These are phyloP conservation scores for Gymnopilus junonius DNA, from an alignment of 768 basidiomycete species.

Conservation along the genomic window DNA sequence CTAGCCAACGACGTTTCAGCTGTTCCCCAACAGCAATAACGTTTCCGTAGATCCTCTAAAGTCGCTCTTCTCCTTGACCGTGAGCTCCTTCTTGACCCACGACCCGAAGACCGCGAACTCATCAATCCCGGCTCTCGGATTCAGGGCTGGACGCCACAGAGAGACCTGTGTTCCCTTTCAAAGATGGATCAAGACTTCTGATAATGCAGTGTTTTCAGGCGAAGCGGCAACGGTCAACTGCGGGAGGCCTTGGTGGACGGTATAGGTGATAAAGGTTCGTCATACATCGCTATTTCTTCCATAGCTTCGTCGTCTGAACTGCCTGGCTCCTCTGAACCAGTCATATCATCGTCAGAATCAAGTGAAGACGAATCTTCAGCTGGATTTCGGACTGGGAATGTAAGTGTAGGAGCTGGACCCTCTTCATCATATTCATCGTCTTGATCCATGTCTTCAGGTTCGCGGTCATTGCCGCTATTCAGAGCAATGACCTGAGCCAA, in stretches of 20 bases:
- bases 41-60: slow-evolving; percentile 38
- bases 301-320: slow-evolving; percentile 81
- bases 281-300: slow-evolving; percentile 83
- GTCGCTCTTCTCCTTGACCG: slow-evolving; percentile 52
- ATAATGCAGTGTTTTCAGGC: slow-evolving; percentile 22
- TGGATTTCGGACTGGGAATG: slow-evolving; percentile 66
- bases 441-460: slow-evolving; percentile 60
- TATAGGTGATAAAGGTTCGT: slow-evolving; percentile 50
- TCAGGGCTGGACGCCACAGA: slow-evolving; percentile 19
- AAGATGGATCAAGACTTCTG: slow-evolving; percentile 14
- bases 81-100: slow-evolving; percentile 59
- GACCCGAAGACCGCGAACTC: slow-evolving; percentile 29
- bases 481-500: slow-evolving; percentile 83
- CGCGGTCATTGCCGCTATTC: slow-evolving; percentile 54
- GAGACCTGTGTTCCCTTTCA: not conserved
- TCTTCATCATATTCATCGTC: slow-evolving; percentile 57
- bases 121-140: slow-evolving; percentile 21
- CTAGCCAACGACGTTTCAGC: slow-evolving; percentile 79
- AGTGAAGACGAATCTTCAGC: slow-evolving; percentile 54
- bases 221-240: slow-evolving; percentile 36
- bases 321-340: slow-evolving; percentile 63
- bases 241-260: slow-evolving; percentile 35
- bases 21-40: slow-evolving; percentile 68
- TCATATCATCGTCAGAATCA: slow-evolving; percentile 84
- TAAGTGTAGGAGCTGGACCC: slow-evolving; percentile 58